Evolutionary conservation across 2,329 filamentous ascomycete genomes (phyloP).

Genomic region (Zymoseptoria crescenta): DNA sequence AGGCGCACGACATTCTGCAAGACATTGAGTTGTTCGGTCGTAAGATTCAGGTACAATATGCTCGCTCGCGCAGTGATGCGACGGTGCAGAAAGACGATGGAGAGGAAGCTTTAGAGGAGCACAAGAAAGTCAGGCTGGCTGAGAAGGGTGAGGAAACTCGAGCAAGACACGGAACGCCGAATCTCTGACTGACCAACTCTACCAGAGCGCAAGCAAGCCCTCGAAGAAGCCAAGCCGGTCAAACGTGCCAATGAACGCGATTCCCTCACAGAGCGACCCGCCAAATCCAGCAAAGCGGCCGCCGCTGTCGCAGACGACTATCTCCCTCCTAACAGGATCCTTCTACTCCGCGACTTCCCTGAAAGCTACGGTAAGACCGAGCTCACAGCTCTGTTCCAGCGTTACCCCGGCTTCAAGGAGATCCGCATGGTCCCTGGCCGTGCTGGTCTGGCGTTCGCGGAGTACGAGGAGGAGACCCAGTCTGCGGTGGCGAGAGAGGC

Average conservation of each 20-base stretch:
- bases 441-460: conserved; percentile 86
- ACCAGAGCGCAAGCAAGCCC: conserved; percentile 68
- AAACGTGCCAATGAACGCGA: conserved; percentile 23
- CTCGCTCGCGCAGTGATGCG: conserved; percentile 77
- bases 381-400: conserved; percentile 71
- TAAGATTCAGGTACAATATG: conserved; percentile 76
- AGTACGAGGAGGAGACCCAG: conserved; percentile 84
- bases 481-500: conserved; percentile 92
- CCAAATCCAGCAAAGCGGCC: conserved; percentile 64
- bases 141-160: conserved; percentile 65
- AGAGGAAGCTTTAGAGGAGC: conserved; percentile 73
- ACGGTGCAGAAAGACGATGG: conserved; percentile 68
- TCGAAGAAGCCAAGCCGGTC: conserved; percentile 50
- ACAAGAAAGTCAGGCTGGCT: conserved; percentile 74
- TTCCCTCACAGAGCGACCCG: conserved; percentile 46
- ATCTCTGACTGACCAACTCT: conserved; percentile 27
- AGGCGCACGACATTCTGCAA: conserved; percentile 80
- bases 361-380: conserved; percentile 76
- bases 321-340: conserved; percentile 90
- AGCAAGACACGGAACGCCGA: conserved; percentile 33
- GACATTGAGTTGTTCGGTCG: conserved; percentile 92
- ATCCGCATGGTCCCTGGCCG: conserved; percentile 81
- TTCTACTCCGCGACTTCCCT: conserved; percentile 88
- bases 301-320: conserved; percentile 92
- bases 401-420: conserved; percentile 91